Evolutionary conservation across 441 rosid species (phyloP).

Genomic region (Codiaeum variegatum): DNA sequence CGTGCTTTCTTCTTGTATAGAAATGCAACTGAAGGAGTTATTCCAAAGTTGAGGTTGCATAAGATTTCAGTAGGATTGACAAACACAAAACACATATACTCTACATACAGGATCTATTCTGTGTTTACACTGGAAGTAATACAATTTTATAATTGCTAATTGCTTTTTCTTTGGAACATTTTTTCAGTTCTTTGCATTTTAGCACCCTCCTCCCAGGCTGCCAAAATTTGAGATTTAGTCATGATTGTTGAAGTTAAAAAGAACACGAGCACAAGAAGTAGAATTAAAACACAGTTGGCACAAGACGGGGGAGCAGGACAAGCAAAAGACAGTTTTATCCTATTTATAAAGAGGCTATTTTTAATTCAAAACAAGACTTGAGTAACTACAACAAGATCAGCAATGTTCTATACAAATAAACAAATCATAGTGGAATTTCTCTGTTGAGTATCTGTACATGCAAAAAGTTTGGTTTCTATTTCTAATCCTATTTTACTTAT

Average conservation of each 20-base stretch:
- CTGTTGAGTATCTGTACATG: not conserved
- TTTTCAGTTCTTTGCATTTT: not conserved
- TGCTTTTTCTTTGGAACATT: not conserved
- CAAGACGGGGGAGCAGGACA: not conserved
- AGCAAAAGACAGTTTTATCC: not conserved
- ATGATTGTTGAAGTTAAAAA: not conserved
- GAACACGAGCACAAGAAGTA: not conserved
- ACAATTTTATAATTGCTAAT: not conserved
- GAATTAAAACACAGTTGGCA: not conserved
- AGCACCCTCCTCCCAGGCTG: not conserved
- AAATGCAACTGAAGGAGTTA: not conserved
- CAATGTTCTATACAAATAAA: constrained; percentile 12
- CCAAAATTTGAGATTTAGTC: not conserved
- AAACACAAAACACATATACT: not conserved
- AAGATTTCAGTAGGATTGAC: not conserved
- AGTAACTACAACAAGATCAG: not conserved
- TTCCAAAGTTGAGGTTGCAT: not conserved
- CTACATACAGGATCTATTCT: not conserved
- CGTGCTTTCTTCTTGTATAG: not conserved
- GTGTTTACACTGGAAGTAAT: not conserved
- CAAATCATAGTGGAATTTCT: constrained; percentile 11
- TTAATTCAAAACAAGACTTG: not conserved
- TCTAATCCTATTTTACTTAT: constrained; percentile 9
- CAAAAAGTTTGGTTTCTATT: not conserved
- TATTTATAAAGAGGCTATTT: not conserved